Evolutionary conservation across 352 stramenopile genomes (phyloP).

Genomic region (Phytophthora colocasiae): DNA sequence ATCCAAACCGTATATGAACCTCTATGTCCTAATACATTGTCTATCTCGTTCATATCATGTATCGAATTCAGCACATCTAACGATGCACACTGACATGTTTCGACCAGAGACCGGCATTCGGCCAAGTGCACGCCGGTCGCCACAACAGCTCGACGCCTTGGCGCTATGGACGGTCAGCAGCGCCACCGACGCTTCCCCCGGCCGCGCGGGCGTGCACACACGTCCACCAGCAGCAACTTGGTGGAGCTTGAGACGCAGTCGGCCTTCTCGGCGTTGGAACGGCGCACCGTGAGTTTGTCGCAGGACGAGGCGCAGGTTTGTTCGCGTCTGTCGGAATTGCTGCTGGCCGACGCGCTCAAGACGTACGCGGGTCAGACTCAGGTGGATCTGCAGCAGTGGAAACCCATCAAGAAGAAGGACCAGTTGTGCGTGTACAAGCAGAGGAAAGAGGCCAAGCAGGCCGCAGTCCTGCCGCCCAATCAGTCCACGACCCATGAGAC

Average conservation of each 20-base stretch:
- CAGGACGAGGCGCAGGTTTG: conserved; percentile 62
- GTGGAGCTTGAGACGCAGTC: conserved; percentile 46
- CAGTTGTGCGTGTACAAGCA: conserved; percentile 68
- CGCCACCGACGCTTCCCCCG: conserved; percentile 29
- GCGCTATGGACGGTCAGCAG: conserved; percentile 16
- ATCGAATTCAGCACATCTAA: not conserved
- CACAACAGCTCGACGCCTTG: no score
- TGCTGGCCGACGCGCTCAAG: conserved; percentile 49
- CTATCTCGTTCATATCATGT: not conserved
- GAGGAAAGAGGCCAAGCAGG: conserved; percentile 21
- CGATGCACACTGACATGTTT: not conserved
- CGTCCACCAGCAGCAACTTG: conserved; percentile 16
- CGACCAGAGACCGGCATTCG: no score
- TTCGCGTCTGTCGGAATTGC: conserved; percentile 38
- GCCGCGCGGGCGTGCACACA: conserved; percentile 11
- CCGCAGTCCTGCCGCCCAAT: conserved; percentile 5
- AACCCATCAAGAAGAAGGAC: conserved; percentile 70
- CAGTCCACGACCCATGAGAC: conserved; percentile 27
- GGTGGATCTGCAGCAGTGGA: conserved; percentile 65
- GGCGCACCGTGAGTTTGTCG: conserved; percentile 49
- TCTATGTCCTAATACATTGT: not conserved
- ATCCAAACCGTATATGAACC: not conserved
- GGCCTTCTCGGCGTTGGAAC: conserved; percentile 38
- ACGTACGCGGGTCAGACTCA: conserved; percentile 42
- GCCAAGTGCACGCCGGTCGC: no score